Conservation (phyloP, 1,139 yeast species). For the Sugiyamaella pinicola region DNA sequence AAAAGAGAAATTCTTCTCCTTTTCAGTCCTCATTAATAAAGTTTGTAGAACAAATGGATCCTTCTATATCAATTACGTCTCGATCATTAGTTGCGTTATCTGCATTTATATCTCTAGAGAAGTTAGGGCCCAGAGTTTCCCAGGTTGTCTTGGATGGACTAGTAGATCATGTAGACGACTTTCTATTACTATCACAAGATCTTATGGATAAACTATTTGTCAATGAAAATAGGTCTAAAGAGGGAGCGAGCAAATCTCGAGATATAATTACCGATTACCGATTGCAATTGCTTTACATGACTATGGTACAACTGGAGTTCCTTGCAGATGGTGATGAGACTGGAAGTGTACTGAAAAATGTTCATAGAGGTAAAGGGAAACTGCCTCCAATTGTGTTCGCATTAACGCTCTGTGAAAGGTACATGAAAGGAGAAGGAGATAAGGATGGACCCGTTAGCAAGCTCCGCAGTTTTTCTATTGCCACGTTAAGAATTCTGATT, state of each 20-base stretch:
- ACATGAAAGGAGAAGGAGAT: slow-evolving; percentile 1
- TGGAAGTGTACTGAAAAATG: slow-evolving; percentile 8
- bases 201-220: slow-evolving; percentile 11
- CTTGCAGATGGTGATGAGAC: slow-evolving; percentile 18
- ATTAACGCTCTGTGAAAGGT: slow-evolving; percentile 1
- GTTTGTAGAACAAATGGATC: slow-evolving; percentile 22
- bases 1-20: slow-evolving; percentile 8
- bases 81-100: slow-evolving; percentile 28
- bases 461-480: slow-evolving; percentile 12
- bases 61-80: slow-evolving; percentile 20
- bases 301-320: slow-evolving; percentile 26
- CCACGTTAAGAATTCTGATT: slow-evolving; percentile 26
- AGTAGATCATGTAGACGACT: slow-evolving; percentile 10
- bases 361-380: neutral
- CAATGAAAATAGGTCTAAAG: neutral
- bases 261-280: slow-evolving; percentile 3
- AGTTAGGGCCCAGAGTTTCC: slow-evolving; percentile 17
- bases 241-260: neutral
- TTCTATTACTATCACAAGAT: slow-evolving; percentile 1
- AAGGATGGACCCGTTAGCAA: slow-evolving; percentile 8
- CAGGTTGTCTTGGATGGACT: slow-evolving; percentile 10
- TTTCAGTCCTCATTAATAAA: slow-evolving; percentile 20
- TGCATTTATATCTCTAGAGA: slow-evolving; percentile 24
- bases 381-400: slow-evolving; percentile 7
- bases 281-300: slow-evolving; percentile 23